Evolutionary conservation across 73 alveolate genomes (phyloP), one percentile per base, ranked within the genome.

Genomic region (Symbiodinium pilosum): DNA sequence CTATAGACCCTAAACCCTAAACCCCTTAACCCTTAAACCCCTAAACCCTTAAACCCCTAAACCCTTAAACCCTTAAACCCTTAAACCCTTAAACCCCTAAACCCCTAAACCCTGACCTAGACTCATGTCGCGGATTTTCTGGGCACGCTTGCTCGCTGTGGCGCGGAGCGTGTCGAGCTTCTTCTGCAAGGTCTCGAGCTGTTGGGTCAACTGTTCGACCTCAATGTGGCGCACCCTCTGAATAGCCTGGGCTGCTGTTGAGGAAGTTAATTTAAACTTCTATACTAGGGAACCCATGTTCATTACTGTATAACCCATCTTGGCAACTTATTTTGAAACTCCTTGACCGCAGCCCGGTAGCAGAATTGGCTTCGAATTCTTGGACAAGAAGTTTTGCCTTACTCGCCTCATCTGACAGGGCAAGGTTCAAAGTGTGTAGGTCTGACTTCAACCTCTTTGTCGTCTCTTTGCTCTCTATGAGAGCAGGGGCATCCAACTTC

Each of bases 151-250:
- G 30, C 38, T 24, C 30, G 81, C 81, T 64, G 81, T 24, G 9
- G 81, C 81, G 4, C 30, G 24, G 32, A 64, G 81, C 24, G 81
- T 24, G 81, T 64, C 81, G 20, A 64, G 81, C 81, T 38, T 26
- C 81, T 64, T 64, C 81, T 64, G 81, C 81, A 64, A 64, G 81
- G 12, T 64, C 81, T 64, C 81, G 81, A 64, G 81, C 34, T 26
- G 34, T 20, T 64, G 38, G 38, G 81, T 64, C 81, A 64, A 34
- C 14, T 64, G 81, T 32, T 64, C 81, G 38, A 64, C 81, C 30
- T 64, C 81, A n/a, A 64, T 64, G 20, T 64, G 81, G 34, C 81
- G 81, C 24, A 64, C 81, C 30, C 81, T 26, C 34, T 64, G 81
- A 64, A 64, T n/a, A 20, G n/a, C n/a, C n/a, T n/a, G n/a, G n/a